A percentile compares a stretch with the other conserved stretches of the same genome.
Conservation (phyloP, 331 rosid species). For the Malus hybrid region DNA sequence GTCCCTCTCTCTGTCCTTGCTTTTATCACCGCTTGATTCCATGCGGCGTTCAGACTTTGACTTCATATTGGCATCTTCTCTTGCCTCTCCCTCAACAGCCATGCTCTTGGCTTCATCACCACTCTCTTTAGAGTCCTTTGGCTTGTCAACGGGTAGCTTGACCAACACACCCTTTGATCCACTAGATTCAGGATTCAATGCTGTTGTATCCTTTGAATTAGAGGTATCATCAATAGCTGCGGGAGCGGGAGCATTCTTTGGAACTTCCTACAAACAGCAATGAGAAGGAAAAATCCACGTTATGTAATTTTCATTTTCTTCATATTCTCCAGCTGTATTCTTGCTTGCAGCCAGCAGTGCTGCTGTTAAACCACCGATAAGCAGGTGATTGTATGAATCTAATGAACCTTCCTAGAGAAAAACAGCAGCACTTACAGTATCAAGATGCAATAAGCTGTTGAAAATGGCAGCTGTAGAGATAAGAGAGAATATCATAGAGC, state of each 20-base stretch:
- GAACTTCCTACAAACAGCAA: constrained; percentile 48
- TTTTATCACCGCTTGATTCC: constrained; percentile 48
- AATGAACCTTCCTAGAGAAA: not conserved
- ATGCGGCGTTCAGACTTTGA: constrained; percentile 54
- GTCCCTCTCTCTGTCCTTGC: constrained; percentile 45
- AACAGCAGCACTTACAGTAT: not conserved
- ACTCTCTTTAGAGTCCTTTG: constrained; percentile 51
- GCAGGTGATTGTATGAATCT: not conserved
- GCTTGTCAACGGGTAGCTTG: constrained; percentile 49
- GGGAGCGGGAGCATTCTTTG: constrained; percentile 37
- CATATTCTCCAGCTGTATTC: not conserved
- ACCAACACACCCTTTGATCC: constrained; percentile 43
- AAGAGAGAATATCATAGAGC: not conserved
- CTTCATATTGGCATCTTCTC: constrained; percentile 41
- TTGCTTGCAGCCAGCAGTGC: not conserved
- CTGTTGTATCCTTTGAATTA: constrained; percentile 33
- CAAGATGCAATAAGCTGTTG: not conserved
- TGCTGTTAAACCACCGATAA: not conserved
- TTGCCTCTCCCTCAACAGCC: constrained; percentile 44
- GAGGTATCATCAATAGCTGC: constrained; percentile 24
- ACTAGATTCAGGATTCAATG: constrained; percentile 32
- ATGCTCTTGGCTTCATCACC: constrained; percentile 61
- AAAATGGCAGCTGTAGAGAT: not conserved
- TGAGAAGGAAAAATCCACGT: not conserved
- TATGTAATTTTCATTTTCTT: not conserved